Evolutionary conservation across 2,329 filamentous ascomycete genomes (phyloP).

Genomic region (Hawksworthiomyces lignivorus): DNA sequence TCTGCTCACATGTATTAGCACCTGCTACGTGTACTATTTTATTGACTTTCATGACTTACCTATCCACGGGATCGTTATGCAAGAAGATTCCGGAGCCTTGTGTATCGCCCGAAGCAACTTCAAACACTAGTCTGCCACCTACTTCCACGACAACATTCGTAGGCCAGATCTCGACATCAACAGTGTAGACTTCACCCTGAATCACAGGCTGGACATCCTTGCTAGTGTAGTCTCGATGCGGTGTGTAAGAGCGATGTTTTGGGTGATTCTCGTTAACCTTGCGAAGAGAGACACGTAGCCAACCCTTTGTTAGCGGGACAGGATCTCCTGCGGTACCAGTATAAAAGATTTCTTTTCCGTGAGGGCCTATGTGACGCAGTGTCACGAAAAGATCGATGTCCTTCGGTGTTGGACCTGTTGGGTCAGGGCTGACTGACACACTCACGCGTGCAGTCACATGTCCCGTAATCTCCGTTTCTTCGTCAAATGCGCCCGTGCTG

Average conservation of each 20-base stretch:
- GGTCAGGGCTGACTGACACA: conserved; percentile 51
- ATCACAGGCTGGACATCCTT: conserved; percentile 48
- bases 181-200: conserved; percentile 46
- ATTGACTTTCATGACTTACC: conserved; percentile 15
- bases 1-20: too few relatives aligned
- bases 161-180: conserved; percentile 59
- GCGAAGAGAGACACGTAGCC: conserved; percentile 51
- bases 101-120: conserved; percentile 49
- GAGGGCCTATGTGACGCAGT: conserved; percentile 46
- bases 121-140: conserved; percentile 46
- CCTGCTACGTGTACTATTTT: too few relatives aligned
- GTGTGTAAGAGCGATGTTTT: conserved; percentile 45
- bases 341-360: conserved; percentile 52
- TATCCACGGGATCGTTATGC: conserved; percentile 42
- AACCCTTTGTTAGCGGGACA: conserved; percentile 55
- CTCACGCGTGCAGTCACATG: conserved; percentile 54
- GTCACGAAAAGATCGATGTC: conserved; percentile 61
- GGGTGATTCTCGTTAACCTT: conserved; percentile 43
- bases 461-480: conserved; percentile 62
- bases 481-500: conserved; percentile 46
- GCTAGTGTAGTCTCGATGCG: conserved; percentile 50
- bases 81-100: conserved; percentile 51
- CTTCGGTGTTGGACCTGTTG: conserved; percentile 21
- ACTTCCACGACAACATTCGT: conserved; percentile 48
- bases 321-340: conserved; percentile 59